Base-by-base conservation (phyloP, 108 stramenopile species). In the Cylindrotheca closterium region DNA sequence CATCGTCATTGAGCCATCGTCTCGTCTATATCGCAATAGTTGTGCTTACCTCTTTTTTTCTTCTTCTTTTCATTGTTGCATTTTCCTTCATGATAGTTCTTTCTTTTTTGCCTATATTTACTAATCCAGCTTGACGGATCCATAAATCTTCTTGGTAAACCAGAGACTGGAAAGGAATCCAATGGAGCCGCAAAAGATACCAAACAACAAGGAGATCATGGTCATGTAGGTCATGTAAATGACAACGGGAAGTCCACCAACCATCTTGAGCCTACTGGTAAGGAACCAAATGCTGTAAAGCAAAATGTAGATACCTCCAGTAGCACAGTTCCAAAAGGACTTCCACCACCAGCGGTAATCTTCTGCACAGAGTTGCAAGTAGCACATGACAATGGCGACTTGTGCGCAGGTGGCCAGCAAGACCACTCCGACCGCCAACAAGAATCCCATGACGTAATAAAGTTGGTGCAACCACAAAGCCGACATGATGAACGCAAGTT, bases 321-420 rank as follows among this genome's bases (percentile, higher is more conserved):
- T 80, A 4, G 91, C 95, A 58, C 91, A 70, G 45, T 91, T 91
- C 32, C 87, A 71, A 73, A 97, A 93, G 12, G 87, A 87, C 33
- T 93, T 89, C 96, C 96, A 97, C 96, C 95, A 96, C 96, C 96
- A 96, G 69, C 81, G 79, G 80, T 95, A 91, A 71, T 97, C 95
- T 78, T 97, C 96, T 15, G 58, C 67, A 65, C 90, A 91, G 21
- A 97, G 82, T 83, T 95, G 92, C 54, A 97, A 84, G 88, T 97
- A 97, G 75, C 79, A 82, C 77, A 96, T 75, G 23, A 97, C 94
- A 77, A 96, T 93, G 30, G 94, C 60, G 25, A 95, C 92, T 69
- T 92, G 85, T 5, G 94, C 90, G 69, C 92, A 91, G 15, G 94
- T 95, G 8, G 86, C 75, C 7, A 74, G 59, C 12, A 97, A 78